Evolutionary conservation across 2,329 filamentous ascomycete species (phyloP).

Genomic region (Aspergillus novofumigatus): DNA sequence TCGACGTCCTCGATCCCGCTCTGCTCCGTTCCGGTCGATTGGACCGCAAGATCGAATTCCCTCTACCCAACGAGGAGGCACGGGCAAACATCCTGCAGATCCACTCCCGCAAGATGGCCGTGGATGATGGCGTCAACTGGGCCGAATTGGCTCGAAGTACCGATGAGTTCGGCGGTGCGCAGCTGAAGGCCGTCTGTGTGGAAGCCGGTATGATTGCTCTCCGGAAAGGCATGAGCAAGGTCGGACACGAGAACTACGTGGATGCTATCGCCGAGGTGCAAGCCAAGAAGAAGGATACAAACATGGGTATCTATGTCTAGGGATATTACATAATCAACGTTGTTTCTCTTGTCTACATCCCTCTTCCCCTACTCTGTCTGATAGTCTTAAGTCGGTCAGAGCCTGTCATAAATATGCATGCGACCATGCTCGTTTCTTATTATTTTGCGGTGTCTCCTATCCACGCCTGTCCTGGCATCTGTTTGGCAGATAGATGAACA

Average conservation of each 20-base stretch:
- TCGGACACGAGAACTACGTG: constrained; percentile 96
- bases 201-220: constrained; percentile 99
- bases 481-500: constrained; percentile 1
- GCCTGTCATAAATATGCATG: not conserved
- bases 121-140: constrained; percentile 93
- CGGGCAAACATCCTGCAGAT: constrained; percentile 96
- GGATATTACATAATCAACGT: constrained; percentile 4
- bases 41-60: constrained; percentile 97
- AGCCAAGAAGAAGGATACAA: constrained; percentile 80
- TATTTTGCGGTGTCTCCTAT: not conserved
- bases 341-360: not conserved
- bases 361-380: not conserved
- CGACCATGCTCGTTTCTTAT: not conserved
- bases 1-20: constrained; percentile 89
- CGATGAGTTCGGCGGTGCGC: constrained; percentile 95
- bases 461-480: not conserved
- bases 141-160: constrained; percentile 90
- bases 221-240: constrained; percentile 90
- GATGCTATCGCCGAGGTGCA: constrained; percentile 95
- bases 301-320: constrained; percentile 44
- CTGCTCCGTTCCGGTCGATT: constrained; percentile 86
- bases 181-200: constrained; percentile 97
- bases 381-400: not conserved
- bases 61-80: constrained; percentile 94
- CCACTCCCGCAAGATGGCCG: constrained; percentile 97